Conservation (phyloP, 352 stramenopile species). For the Phytophthora pseudosyringae region DNA sequence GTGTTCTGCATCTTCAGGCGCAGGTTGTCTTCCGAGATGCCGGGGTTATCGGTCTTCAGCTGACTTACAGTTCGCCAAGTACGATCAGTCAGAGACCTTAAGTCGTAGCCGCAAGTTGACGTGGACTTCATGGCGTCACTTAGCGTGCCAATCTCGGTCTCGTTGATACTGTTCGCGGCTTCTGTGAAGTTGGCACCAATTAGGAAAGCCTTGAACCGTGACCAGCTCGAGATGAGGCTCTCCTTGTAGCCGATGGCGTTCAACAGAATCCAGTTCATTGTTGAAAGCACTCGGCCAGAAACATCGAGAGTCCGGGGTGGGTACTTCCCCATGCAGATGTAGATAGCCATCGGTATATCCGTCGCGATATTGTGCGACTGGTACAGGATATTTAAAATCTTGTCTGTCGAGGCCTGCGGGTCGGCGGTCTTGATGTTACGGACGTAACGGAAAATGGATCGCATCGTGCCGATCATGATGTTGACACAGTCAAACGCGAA, state of each 20-base stretch:
- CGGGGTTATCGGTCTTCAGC: conserved; percentile 34
- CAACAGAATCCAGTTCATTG: conserved; percentile 37
- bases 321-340: conserved; percentile 47
- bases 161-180: conserved; percentile 27
- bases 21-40: conserved; percentile 39
- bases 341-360: conserved; percentile 50
- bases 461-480: conserved; percentile 35
- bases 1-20: conserved; percentile 44
- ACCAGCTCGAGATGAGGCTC: conserved; percentile 23
- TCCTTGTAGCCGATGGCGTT: conserved; percentile 38
- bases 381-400: conserved; percentile 47
- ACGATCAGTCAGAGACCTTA: conserved; percentile 44
- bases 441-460: conserved; percentile 24
- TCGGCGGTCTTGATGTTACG: conserved; percentile 30
- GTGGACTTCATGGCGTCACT: conserved; percentile 35
- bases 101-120: conserved; percentile 38
- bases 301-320: conserved; percentile 26
- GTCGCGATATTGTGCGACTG: conserved; percentile 55
- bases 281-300: conserved; percentile 31
- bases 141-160: conserved; percentile 27
- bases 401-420: conserved; percentile 40
- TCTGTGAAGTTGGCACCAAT: conserved; percentile 18
- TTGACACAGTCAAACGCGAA: conserved; percentile 45
- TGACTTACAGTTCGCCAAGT: conserved; percentile 38
- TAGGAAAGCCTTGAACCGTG: conserved; percentile 36